Base-by-base conservation (phyloP, 768 basidiomycete species). In the Lyophyllum decastes region DNA sequence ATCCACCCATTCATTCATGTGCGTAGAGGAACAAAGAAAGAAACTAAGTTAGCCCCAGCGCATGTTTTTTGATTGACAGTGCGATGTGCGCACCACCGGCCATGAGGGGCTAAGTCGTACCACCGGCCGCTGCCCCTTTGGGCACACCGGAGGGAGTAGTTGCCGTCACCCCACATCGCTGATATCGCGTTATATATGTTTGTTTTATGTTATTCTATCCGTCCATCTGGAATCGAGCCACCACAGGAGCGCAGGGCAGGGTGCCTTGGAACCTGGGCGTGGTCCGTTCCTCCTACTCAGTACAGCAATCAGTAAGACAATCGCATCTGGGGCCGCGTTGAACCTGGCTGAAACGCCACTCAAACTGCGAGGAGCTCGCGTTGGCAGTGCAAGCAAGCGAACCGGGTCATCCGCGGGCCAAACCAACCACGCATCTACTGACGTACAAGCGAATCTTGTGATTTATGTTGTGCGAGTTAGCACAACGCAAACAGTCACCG, bases 21-120 rank as follows among this genome's bases (percentile, higher is more conserved):
- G 44, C 9, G 21, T 25, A 16, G 24, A 55, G 12, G 25, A 44
- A 49, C 6, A 54, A 49, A 45, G 45, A 14, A 10, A 33, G 8
- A 30, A 21, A 52, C 35, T 17, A 27, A 54, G 47, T 45, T 59
- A 59, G 22, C 54, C 43, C 59, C 49, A 60, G 60, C 40, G 33
- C 17, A 48, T 27, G 40, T 60, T 60, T 50, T 54, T 61, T 54
- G 55, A 61, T 61, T 44, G 22, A 53, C 41, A 26, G 16, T 38
- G 41, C 33, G 33, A 44, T 17, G 26, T 33, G 43, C 40, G n/a
- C 44, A 41, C 22, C n/a, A n/a, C n/a, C n/a, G n/a, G 7, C 30
- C 30, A 16, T 12, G 35, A 38, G 35, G 35, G 35, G 35, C 8
- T 38, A 38, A 38, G 11, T 17, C 14, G 8, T 38, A 38, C 9